Base-by-base conservation (phyloP, 2,329 filamentous ascomycete species). In the Macroventuria anomochaeta region DNA sequence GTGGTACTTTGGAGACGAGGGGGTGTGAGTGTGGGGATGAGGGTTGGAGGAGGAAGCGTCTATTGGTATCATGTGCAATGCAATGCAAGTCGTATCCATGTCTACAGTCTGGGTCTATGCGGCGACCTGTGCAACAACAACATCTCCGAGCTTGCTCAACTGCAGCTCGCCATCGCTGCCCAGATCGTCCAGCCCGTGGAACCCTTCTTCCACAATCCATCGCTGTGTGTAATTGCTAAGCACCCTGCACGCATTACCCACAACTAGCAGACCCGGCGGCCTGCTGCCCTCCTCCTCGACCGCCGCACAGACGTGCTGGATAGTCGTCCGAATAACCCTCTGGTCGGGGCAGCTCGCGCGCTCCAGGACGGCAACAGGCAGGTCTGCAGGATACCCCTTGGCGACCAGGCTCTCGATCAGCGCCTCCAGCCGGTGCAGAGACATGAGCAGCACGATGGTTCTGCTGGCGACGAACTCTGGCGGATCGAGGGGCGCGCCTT, bases 361-460 rank as follows among this genome's bases (percentile, higher is more conserved):
- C 76, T 99, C 95, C 49, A 99, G 84, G 10, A 99, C 93, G 0
- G 93, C 93, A 67, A 93, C 97, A 0, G 93, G 92, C 1, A 92
- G 95, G n/a, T 78, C 75, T 28, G 75, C 76, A 0, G 93, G 93
- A 87, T 91, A 97, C 2, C 69, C 72, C 43, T 77, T 71, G 1
- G 68, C 62, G 3, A 53, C 51, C 8, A 99, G 78, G 67, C 90
- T 89, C 6, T 81, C 80, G 0, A 97, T 83, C 1, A 99, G 79
- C 0, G 86, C 88, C 3, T 77, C 79, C 13, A 99, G 86, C 44
- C 95, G 85, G 76, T 99, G 95, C 58, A 99, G 78, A 3, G 91
- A 91, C 95, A 99, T 99, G 40, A 99, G 78, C 62, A 97, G 96
- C 3, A 99, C 90, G 1, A 95, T 90, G 0, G 95, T 97, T 52